Evolutionary conservation across 1,139 yeast species (phyloP).

Genomic region (Scheffersomyces insectosa): DNA sequence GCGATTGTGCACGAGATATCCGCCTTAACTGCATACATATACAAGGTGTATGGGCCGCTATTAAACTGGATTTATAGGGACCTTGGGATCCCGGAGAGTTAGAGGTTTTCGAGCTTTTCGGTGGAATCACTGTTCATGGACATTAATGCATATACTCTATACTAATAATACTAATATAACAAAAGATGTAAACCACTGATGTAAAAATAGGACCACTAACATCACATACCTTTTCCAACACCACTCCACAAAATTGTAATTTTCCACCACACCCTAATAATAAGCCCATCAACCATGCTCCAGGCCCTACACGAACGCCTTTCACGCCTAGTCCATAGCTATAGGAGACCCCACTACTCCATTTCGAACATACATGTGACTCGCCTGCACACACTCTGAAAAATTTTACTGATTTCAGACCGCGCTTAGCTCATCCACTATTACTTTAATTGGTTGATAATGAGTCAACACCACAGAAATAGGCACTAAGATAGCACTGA

Average conservation of each 20-base stretch:
- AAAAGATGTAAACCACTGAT: too few species aligned
- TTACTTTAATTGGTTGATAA: slow-evolving; percentile 37
- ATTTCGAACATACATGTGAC: too few species aligned
- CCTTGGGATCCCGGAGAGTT: slow-evolving; percentile 17
- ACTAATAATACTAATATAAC: too few species aligned
- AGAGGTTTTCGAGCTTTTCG: neutral
- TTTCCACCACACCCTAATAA: too few species aligned
- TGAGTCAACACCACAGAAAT: slow-evolving; percentile 18
- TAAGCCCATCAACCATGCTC: too few species aligned
- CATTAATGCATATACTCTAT: too few species aligned
- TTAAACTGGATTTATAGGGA: slow-evolving; percentile 35
- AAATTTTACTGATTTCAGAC: slow-evolving; percentile 33
- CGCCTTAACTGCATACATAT: slow-evolving; percentile 13
- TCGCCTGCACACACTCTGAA: neutral
- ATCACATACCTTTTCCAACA: too few species aligned
- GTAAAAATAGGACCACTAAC: too few species aligned
- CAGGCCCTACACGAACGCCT: too few species aligned
- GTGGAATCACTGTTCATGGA: neutral
- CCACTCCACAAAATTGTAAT: too few species aligned
- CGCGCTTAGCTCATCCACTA: slow-evolving; percentile 36
- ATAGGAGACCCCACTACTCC: too few species aligned
- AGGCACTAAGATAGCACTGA: neutral
- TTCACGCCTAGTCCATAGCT: too few species aligned
- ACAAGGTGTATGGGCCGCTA: slow-evolving; percentile 27
- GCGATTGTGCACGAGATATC: slow-evolving; percentile 8